Conservation (phyloP, 345 rosid species). For the Noccaea caerulescens region DNA sequence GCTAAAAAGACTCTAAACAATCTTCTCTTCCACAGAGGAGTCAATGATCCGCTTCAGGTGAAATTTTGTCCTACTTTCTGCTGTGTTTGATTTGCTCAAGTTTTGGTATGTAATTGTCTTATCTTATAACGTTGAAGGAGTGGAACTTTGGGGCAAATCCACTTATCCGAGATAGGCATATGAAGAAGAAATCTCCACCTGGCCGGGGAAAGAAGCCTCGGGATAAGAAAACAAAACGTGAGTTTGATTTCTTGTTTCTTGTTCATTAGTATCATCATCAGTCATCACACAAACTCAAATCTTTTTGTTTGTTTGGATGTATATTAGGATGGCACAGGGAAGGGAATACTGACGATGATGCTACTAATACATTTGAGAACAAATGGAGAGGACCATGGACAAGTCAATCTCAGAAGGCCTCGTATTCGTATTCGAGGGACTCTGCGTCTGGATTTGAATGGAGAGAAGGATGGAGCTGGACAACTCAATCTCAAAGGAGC, state of each 20-base stretch:
- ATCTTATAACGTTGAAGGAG: constrained; percentile 34
- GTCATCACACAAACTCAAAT: constrained; percentile 20
- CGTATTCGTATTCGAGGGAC: constrained; percentile 1
- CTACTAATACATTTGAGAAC: constrained; percentile 21
- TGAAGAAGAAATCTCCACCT: constrained; percentile 43
- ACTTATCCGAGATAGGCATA: constrained; percentile 38
- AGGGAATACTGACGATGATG: constrained; percentile 27
- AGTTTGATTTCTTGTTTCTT: constrained; percentile 2
- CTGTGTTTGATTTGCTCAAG: background rate
- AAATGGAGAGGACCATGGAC: constrained; percentile 33
- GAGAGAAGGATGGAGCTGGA: constrained; percentile 59
- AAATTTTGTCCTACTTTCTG: background rate
- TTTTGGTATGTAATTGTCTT: background rate
- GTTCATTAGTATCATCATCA: background rate
- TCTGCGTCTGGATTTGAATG: constrained; percentile 54
- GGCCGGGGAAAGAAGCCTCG: constrained; percentile 44
- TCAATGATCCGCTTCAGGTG: constrained; percentile 33
- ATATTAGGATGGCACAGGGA: constrained; percentile 43
- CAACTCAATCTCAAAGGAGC: constrained; percentile 44
- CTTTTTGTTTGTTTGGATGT: background rate
- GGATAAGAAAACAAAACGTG: constrained; percentile 45
- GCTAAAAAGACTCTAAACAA: constrained; percentile 40
- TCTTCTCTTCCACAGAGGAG: constrained; percentile 41
- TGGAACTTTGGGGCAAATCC: constrained; percentile 40
- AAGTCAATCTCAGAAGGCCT: constrained; percentile 20